Percentiles rank a stretch among this genome's conserved stretches.
Conservation (phyloP, 257 asterid genomes). For the Anisodus acutangulus region DNA sequence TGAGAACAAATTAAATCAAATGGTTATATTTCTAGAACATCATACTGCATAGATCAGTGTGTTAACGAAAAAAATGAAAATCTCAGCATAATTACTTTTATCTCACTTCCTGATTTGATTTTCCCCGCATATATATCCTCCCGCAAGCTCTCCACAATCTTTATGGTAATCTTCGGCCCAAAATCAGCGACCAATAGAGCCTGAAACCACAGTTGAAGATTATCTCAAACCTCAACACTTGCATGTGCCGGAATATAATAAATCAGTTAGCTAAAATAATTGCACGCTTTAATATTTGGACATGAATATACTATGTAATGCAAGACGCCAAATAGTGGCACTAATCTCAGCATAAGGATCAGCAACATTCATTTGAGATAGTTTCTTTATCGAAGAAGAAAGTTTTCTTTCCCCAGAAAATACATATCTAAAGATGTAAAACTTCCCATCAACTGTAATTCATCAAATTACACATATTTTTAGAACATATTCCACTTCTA, state of each 20-base stretch:
- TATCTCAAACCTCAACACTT: constrained; percentile 11
- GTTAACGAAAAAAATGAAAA: constrained; percentile 8
- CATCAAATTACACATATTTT: neutral
- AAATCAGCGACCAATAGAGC: constrained; percentile 88
- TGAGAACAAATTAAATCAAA: neutral
- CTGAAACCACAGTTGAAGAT: constrained; percentile 41
- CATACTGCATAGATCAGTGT: neutral
- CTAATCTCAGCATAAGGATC: constrained; percentile 5
- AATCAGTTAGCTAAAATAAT: neutral
- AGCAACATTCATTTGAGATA: neutral
- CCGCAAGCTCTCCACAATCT: constrained; percentile 89
- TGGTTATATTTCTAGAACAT: neutral
- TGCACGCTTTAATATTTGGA: neutral
- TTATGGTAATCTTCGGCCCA: constrained; percentile 88
- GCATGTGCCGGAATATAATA: neutral
- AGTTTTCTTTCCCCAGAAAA: neutral
- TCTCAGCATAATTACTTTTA: constrained; percentile 58
- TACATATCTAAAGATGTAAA: neutral
- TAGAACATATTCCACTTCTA: neutral
- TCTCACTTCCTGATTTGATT: constrained; percentile 90
- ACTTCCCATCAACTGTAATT: neutral
- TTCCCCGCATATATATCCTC: constrained; percentile 91
- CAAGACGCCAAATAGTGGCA: neutral
- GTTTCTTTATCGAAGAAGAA: neutral
- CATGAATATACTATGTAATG: neutral